These are phyloP conservation scores for Neofusicoccum kwambonambiense DNA, from an alignment of 2,329 filamentous ascomycete species.

Conservation along the genomic window DNA sequence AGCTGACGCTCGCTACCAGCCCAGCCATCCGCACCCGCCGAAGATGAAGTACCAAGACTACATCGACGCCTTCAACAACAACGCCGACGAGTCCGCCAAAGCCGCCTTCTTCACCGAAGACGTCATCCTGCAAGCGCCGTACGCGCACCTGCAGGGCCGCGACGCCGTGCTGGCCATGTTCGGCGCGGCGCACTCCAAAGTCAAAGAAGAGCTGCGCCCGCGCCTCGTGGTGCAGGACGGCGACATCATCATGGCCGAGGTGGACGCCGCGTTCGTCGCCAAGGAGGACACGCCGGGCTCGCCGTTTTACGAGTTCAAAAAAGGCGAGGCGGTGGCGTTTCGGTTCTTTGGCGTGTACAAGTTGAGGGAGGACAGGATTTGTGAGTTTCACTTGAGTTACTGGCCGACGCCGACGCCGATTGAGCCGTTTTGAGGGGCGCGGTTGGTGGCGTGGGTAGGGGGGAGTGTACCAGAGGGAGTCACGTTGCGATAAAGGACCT, in stretches of 20 bases:
- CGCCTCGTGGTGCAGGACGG: neutral
- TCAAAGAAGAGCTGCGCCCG: neutral
- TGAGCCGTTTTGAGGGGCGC: neutral
- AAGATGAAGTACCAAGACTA: slow-evolving; percentile 1
- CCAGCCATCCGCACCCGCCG: neutral
- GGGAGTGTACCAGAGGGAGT: no score
- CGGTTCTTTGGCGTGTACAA: neutral
- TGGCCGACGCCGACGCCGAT: neutral
- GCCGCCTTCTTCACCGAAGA: neutral
- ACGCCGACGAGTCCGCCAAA: neutral
- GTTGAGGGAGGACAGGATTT: neutral
- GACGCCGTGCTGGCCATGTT: neutral
- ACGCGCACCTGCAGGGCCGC: neutral
- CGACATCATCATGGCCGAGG: neutral
- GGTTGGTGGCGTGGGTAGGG: no score
- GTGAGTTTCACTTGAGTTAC: neutral
- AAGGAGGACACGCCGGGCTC: neutral
- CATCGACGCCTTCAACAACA: neutral
- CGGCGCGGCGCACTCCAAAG: neutral
- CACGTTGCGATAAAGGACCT: neutral
- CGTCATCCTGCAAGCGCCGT: neutral
- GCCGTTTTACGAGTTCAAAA: neutral
- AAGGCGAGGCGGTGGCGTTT: neutral
- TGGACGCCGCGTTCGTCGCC: neutral
- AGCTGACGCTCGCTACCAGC: no score